Base-by-base conservation (phyloP, 768 basidiomycete genomes). In the Cubamyces sp. region DNA sequence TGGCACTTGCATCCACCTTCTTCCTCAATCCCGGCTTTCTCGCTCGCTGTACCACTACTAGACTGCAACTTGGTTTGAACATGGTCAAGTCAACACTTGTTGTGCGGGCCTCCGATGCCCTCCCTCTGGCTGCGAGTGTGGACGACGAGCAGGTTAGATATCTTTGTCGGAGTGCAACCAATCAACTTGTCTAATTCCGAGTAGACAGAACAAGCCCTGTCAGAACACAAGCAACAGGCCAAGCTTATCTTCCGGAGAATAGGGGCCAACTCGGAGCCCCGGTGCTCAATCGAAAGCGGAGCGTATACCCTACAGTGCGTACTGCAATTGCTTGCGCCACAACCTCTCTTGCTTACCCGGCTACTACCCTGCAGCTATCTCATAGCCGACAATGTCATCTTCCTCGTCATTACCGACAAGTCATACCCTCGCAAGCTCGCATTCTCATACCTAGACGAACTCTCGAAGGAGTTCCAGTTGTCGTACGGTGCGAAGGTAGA, bases 191-290 rank as follows among this genome's bases (percentile, higher is more conserved):
- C 61, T 72, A 55, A 66, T 61, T 19, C 28, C 43, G 52, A 60
- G 43, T 40, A 98, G 96, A 97, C 94, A 66, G 96, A 98, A 75
- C 90, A 91, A 72, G 83, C 89, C 58, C 79, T 99, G 42, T 93
- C 95, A 72, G 97, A 98, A 76, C 94, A 98, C 81, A 99, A 99
- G 74, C 96, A 98, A 68, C 96, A 99, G 74, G 87, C 96, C 34
- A 99, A 99, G 75, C 84, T 99, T 68, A 90, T 99, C 69, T 98
- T 98, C 74, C 85, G 96, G 62, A 87, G 97, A 41, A 88, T 99
- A 70, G 93, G 92, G 26, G 87, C 94, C 47, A 95, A 98, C 74
- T 88, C 92, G 21, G 97, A 99, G 74, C 94, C 96, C 9, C 85
- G 91, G 39, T 98, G 97, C 74, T 97, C 94, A 5, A 98, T 99